A percentile compares a stretch with the other conserved stretches of the same genome.
Conservation (phyloP, 306 rosid species). For the Casuarina equisetifolia region DNA sequence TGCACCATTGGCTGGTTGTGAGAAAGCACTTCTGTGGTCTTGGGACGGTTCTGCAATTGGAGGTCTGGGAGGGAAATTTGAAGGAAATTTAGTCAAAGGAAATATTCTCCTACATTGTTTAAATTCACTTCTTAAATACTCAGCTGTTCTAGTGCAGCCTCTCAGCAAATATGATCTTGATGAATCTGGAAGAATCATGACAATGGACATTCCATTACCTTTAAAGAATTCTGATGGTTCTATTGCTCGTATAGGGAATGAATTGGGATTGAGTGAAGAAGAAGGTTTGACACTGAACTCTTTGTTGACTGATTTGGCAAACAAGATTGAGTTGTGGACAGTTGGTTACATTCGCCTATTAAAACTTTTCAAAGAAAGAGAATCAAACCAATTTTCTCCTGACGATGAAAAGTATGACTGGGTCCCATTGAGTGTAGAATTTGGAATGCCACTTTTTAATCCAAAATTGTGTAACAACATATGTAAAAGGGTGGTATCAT, state of each 20-base stretch:
- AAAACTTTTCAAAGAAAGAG: constrained; percentile 66
- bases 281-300: constrained; percentile 63
- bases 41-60: constrained; percentile 89
- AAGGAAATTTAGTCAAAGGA: constrained; percentile 85
- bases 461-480: constrained; percentile 72
- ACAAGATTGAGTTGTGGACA: constrained; percentile 68
- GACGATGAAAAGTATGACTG: constrained; percentile 68
- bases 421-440: constrained; percentile 92
- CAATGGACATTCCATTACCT: constrained; percentile 91
- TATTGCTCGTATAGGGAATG: constrained; percentile 57
- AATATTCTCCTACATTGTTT: constrained; percentile 80
- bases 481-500: constrained; percentile 78
- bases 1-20: constrained; percentile 91
- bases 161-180: constrained; percentile 74
- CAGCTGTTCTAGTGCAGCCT: constrained; percentile 92
- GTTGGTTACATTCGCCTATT: constrained; percentile 86
- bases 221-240: constrained; percentile 81
- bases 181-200: constrained; percentile 60
- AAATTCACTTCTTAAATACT: constrained; percentile 78
- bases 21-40: constrained; percentile 94
- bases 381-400: constrained; percentile 41
- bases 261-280: constrained; percentile 60
- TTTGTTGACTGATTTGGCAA: constrained; percentile 58
- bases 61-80: constrained; percentile 84
- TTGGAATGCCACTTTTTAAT: constrained; percentile 89